Evolutionary conservation across 192 early-diverging fungal genomes (phyloP), one percentile per base, ranked within the genome.

Genomic region (Umbelopsis ramanniana): DNA sequence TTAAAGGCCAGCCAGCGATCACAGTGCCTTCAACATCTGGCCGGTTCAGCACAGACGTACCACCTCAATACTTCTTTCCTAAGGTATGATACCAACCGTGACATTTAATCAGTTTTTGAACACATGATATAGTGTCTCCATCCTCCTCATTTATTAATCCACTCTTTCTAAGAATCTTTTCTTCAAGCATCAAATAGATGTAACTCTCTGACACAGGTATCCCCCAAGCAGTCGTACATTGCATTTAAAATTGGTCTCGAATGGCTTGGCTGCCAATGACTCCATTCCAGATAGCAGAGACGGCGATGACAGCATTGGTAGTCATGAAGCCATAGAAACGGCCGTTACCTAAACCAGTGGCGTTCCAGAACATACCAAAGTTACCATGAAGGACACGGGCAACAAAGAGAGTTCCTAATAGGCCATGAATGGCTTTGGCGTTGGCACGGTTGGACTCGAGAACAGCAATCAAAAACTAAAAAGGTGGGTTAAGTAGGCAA

Each of bases 361-460:
- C 23, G 33, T 63, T 63, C 57, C 57, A 63, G 12, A 63, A 63
- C 57, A 63, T 63, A 19, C 57, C 57, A 63, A 63, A 63, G 57
- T 63, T 7, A 35, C 5, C 33, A 14, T 63, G 57, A 37, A 63
- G 33, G 15, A 63, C 17, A n/a, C 57, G 57, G 33, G 57, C 57
- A 14, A 19, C 1, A 26, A 63, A 63, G 17, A 63, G 57, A 29
- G 57, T 37, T 5, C 57, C 33, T 4, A 63, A 63, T 6, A 63
- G 33, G 6, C 15, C 57, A 37, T 63, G 57, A 6, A 63, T 17
- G 4, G 29, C 57, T 29, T 63, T 63, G 33, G 57, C 11, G 57
- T 37, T 63, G 29, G 33, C 57, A 14, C 57, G 57, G 57, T 63
- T 63, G 33, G 57, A 2, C 57, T 63, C 57, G 15, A 63, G 57